Evolutionary conservation across 1,284 basidiomycete species (phyloP).

Genomic region (Phaffia rhodozyma): DNA sequence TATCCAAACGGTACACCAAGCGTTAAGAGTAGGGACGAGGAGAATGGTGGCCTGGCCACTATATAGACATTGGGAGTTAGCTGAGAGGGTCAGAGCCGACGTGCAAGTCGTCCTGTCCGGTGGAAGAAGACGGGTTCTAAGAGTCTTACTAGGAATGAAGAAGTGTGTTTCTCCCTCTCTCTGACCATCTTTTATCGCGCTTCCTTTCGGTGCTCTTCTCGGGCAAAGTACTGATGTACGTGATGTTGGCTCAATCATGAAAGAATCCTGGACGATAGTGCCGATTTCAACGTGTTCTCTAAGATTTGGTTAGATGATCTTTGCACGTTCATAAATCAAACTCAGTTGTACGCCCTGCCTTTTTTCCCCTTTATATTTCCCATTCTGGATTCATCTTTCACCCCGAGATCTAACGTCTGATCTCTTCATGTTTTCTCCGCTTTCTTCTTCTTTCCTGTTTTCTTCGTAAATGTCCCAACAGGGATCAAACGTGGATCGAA

Average conservation of each 20-base stretch:
- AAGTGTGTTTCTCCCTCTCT: no score
- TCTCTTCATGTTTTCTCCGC: neutral
- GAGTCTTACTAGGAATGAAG: constrained; percentile 52
- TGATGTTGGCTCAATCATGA: constrained; percentile 22
- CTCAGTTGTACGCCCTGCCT: no score
- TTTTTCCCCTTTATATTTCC: no score
- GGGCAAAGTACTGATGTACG: no score
- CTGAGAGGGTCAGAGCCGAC: constrained; percentile 53
- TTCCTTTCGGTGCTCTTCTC: no score
- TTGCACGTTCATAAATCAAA: constrained; percentile 40
- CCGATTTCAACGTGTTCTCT: constrained; percentile 67
- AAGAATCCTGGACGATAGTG: constrained; percentile 57
- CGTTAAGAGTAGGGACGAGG: constrained; percentile 52
- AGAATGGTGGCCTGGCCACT: constrained; percentile 60
- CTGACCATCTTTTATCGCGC: no score
- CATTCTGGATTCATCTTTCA: neutral
- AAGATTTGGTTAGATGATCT: constrained; percentile 72
- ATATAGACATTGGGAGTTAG: constrained; percentile 57
- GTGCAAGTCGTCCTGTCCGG: constrained; percentile 46
- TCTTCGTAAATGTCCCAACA: constrained; percentile 26
- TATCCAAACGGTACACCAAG: constrained; percentile 34
- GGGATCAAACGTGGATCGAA: constrained; percentile 44
- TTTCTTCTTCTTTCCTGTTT: neutral
- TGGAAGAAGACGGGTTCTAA: constrained; percentile 49
- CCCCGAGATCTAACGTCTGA: neutral